Conservation (phyloP, 2,329 filamentous ascomycete species). For the Trichoderma gracile region DNA sequence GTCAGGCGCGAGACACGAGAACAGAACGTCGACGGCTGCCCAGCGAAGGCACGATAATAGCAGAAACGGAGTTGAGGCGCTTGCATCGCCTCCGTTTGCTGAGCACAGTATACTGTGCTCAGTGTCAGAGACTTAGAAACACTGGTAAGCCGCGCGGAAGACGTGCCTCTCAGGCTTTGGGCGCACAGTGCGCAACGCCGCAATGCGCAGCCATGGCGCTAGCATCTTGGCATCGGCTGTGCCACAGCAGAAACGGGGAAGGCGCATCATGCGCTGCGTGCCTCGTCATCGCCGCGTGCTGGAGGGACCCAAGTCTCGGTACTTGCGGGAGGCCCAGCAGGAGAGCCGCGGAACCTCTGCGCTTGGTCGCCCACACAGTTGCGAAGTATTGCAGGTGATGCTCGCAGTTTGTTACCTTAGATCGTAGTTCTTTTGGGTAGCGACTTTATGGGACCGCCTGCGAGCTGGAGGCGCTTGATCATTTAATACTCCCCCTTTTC, state of each 20-base stretch:
- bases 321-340: slow-evolving; percentile 25
- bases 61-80: too few species aligned
- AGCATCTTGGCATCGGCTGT: slow-evolving; percentile 27
- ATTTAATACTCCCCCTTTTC: too few species aligned
- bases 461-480: too few species aligned
- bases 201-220: slow-evolving; percentile 13
- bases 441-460: too few species aligned
- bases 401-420: too few species aligned
- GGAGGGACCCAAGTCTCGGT: slow-evolving; percentile 27
- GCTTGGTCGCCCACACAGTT: too few species aligned
- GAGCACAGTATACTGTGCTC: background rate
- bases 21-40: too few species aligned
- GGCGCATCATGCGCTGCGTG: slow-evolving; percentile 32
- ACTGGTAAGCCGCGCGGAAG: background rate
- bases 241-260: slow-evolving; percentile 26
- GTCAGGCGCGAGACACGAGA: background rate
- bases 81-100: background rate
- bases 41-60: background rate
- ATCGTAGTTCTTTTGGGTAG: too few species aligned
- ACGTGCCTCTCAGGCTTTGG: background rate
- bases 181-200: slow-evolving; percentile 5
- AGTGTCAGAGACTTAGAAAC: background rate
- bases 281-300: slow-evolving; percentile 42
- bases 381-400: too few species aligned
- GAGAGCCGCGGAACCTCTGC: slow-evolving; percentile 22